Evolutionary conservation across 2,329 filamentous ascomycete species (phyloP).

Genomic region (Apiospora sp.): DNA sequence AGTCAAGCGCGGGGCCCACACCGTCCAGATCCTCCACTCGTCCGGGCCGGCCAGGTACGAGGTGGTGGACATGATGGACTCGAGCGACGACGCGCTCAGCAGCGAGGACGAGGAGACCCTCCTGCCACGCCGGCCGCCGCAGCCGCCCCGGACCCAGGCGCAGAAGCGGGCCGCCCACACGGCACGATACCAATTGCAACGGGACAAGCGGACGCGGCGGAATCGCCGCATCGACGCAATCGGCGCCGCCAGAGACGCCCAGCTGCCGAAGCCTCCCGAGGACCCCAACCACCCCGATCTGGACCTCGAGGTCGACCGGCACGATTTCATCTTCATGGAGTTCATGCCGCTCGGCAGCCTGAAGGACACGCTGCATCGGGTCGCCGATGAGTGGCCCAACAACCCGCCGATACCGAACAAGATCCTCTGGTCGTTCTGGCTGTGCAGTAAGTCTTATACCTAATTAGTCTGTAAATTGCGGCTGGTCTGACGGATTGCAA

Average conservation of each 20-base stretch:
- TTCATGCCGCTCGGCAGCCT: background rate
- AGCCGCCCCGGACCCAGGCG: too few relatives aligned
- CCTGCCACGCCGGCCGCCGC: too few relatives aligned
- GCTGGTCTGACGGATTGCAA: too few relatives aligned
- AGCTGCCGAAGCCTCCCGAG: too few relatives aligned
- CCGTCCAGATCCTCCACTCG: slow-evolving; percentile 2
- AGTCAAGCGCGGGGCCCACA: slow-evolving; percentile 6
- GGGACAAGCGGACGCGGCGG: too few relatives aligned
- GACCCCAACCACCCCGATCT: background rate
- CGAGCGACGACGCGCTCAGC: background rate
- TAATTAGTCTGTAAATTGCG: too few relatives aligned
- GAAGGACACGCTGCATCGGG: background rate
- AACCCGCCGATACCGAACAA: background rate
- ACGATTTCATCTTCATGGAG: slow-evolving; percentile 15
- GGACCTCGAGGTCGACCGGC: background rate
- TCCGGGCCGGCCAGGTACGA: background rate
- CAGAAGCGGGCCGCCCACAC: too few relatives aligned
- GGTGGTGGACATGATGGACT: background rate
- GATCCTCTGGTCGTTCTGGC: slow-evolving; percentile 22
- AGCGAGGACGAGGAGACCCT: background rate
- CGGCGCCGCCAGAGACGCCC: too few relatives aligned
- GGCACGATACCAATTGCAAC: too few relatives aligned
- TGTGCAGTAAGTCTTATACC: slow-evolving; percentile 1
- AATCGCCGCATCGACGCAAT: too few relatives aligned
- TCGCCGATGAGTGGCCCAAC: background rate